Percentiles rank a stretch among this genome's conserved stretches.
Evolutionary conservation across 2,329 filamentous ascomycete genomes (phyloP).

Genomic region (Phialemonium atrogriseum): DNA sequence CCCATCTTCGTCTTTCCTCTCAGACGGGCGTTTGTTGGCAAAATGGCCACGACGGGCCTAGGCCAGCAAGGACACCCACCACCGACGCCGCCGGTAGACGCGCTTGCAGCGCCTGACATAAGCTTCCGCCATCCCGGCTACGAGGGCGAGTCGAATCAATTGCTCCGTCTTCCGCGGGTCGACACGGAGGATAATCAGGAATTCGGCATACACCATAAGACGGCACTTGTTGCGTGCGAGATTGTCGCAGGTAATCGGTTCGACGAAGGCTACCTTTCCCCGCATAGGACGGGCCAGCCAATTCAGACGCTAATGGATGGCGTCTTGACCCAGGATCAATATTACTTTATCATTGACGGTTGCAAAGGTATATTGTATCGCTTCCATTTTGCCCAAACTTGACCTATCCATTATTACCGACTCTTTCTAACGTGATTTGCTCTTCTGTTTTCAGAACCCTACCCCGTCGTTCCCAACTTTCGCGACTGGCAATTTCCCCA

Average conservation of each 20-base stretch:
- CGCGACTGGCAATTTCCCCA: constrained; percentile 3
- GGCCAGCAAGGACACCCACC: too few species aligned
- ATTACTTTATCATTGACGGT: constrained; percentile 4
- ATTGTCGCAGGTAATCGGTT: constrained; percentile 2
- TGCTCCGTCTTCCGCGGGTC: constrained; percentile 2
- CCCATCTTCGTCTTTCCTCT: too few species aligned
- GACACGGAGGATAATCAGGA: neutral
- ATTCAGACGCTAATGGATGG: neutral
- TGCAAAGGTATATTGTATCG: neutral
- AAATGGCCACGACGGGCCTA: too few species aligned
- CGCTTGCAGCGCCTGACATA: too few species aligned
- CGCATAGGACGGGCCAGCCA: neutral
- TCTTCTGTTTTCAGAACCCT: too few species aligned
- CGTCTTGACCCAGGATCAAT: neutral
- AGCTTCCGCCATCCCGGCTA: constrained; percentile 2
- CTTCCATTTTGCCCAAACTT: neutral
- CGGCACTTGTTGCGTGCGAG: constrained; percentile 3
- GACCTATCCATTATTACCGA: too few species aligned
- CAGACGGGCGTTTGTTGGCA: too few species aligned
- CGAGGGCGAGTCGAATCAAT: neutral
- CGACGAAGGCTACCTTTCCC: neutral
- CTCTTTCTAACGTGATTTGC: too few species aligned
- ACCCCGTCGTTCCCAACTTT: constrained; percentile 3
- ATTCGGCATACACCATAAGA: constrained; percentile 2
- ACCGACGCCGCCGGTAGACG: too few species aligned